A percentile compares a stretch with the other conserved stretches of the same genome.
Conservation (phyloP, 106 monocot species). For the Amphibolis antarctica region DNA sequence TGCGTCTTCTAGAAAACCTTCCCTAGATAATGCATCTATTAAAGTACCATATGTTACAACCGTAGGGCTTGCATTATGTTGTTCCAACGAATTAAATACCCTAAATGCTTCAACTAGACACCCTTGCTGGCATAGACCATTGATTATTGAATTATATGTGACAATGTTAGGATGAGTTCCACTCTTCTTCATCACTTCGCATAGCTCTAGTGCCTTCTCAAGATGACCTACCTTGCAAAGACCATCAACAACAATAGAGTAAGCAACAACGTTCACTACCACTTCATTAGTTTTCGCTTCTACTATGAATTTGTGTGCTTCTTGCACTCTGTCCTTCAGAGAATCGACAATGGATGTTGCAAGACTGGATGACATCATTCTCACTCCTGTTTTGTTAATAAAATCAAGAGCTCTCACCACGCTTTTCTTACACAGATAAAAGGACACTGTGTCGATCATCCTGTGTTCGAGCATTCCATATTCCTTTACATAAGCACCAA, state of each 20-base stretch:
- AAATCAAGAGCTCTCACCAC: slow-evolving; percentile 23
- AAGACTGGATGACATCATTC: slow-evolving; percentile 23
- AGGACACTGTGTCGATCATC: slow-evolving; percentile 32
- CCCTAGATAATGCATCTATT: slow-evolving; percentile 58
- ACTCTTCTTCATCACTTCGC: slow-evolving; percentile 47
- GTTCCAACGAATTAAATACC: slow-evolving; percentile 66
- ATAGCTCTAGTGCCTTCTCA: slow-evolving; percentile 75
- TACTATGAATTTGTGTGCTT: slow-evolving; percentile 49
- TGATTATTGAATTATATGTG: slow-evolving; percentile 70
- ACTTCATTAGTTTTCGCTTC: slow-evolving; percentile 33
- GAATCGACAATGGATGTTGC: slow-evolving; percentile 28
- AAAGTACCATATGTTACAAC: slow-evolving; percentile 55
- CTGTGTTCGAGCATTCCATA: slow-evolving; percentile 32
- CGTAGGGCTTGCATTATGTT: slow-evolving; percentile 36
- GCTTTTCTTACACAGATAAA: slow-evolving; percentile 41
- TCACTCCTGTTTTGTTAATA: slow-evolving; percentile 15
- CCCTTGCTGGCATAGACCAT: slow-evolving; percentile 70
- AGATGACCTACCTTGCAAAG: slow-evolving; percentile 70
- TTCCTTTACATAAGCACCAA: slow-evolving; percentile 49
- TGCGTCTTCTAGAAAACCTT: slow-evolving; percentile 75
- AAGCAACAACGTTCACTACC: slow-evolving; percentile 40
- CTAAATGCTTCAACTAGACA: slow-evolving; percentile 75
- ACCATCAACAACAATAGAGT: slow-evolving; percentile 55
- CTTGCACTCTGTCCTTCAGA: slow-evolving; percentile 38
- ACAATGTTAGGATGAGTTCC: slow-evolving; percentile 52